phyloP scores from a whole-genome alignment of 2,329 filamentous ascomycete species.

The Bipolaris gigantea region DNA sequence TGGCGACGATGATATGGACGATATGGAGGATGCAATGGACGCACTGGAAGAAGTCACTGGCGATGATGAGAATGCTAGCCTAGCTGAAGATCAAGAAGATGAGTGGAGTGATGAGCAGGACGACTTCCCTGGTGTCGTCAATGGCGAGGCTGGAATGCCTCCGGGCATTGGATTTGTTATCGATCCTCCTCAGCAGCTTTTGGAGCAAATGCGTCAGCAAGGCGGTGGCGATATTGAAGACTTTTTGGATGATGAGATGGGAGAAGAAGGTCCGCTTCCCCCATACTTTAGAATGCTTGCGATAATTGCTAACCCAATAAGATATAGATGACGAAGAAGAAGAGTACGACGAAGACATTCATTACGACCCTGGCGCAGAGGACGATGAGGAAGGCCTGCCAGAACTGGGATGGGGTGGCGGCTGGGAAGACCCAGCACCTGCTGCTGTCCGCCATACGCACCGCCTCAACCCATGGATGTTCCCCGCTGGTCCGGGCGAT shows the following conservation, averaged over 20 bases:
- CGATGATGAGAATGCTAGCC: slow-evolving; percentile 52
- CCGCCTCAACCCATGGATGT: slow-evolving; percentile 62
- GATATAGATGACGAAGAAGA: slow-evolving; percentile 67
- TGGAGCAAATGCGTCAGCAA: slow-evolving; percentile 46
- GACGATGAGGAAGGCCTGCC: slow-evolving; percentile 50
- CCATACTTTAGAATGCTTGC: slow-evolving; percentile 1
- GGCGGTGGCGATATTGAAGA: slow-evolving; percentile 52
- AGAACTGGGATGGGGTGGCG: slow-evolving; percentile 54
- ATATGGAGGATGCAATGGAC: slow-evolving; percentile 40
- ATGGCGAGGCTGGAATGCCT: slow-evolving; percentile 58
- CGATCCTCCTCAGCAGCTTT: slow-evolving; percentile 40
- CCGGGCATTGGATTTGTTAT: slow-evolving; percentile 44
- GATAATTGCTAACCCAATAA: slow-evolving; percentile 42
- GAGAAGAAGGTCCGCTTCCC: slow-evolving; percentile 59
- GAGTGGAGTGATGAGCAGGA: slow-evolving; percentile 53
- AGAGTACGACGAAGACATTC: slow-evolving; percentile 67
- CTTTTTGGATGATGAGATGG: slow-evolving; percentile 61
- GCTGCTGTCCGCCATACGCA: slow-evolving; percentile 53
- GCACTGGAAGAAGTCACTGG: slow-evolving; percentile 50
- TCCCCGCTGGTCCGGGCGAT: slow-evolving; percentile 58
- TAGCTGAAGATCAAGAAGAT: slow-evolving; percentile 45
- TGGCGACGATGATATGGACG: slow-evolving; percentile 43
- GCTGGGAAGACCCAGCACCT: slow-evolving; percentile 51
- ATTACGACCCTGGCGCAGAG: slow-evolving; percentile 55
- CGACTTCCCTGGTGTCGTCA: slow-evolving; percentile 47